Percentiles rank a stretch among this genome's conserved stretches.
Evolutionary conservation across 108 stramenopile species (phyloP).

Genomic region (Schizochytrium sp.): DNA sequence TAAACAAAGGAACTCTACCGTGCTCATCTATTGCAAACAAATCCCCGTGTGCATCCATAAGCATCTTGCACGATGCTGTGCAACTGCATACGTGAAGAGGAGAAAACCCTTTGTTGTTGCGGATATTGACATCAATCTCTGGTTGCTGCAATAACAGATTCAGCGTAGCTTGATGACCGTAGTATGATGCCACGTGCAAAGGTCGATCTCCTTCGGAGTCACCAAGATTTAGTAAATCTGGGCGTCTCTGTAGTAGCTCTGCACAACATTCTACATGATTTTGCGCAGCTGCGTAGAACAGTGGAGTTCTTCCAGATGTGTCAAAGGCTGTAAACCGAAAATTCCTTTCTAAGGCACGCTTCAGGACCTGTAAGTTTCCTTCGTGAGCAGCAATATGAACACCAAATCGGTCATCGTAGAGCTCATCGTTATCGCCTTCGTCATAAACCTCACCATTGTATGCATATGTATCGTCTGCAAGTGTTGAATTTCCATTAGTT

Average conservation of each 20-base stretch:
- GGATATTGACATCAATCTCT: background rate
- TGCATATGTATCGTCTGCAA: background rate
- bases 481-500: no score
- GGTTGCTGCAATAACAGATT: background rate
- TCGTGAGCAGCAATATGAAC: constrained; percentile 56
- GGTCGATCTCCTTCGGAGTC: constrained; percentile 44
- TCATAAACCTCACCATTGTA: background rate
- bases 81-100: constrained; percentile 55
- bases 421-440: constrained; percentile 4
- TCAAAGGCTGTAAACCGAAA: constrained; percentile 13
- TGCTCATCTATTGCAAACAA: constrained; percentile 6
- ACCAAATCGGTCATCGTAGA: background rate
- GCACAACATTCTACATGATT: constrained; percentile 37
- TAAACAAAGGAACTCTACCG: constrained; percentile 16
- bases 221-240: constrained; percentile 26
- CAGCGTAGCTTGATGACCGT: constrained; percentile 21
- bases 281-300: constrained; percentile 52
- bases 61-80: constrained; percentile 22
- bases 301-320: background rate
- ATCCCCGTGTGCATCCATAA: constrained; percentile 41
- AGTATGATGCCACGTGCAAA: constrained; percentile 29
- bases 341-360: constrained; percentile 22
- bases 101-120: constrained; percentile 40
- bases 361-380: background rate
- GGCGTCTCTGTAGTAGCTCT: background rate